These are phyloP conservation scores for Paecilomyces sp. DNA, from an alignment of 2,329 filamentous ascomycete genomes.

Conservation along the genomic window DNA sequence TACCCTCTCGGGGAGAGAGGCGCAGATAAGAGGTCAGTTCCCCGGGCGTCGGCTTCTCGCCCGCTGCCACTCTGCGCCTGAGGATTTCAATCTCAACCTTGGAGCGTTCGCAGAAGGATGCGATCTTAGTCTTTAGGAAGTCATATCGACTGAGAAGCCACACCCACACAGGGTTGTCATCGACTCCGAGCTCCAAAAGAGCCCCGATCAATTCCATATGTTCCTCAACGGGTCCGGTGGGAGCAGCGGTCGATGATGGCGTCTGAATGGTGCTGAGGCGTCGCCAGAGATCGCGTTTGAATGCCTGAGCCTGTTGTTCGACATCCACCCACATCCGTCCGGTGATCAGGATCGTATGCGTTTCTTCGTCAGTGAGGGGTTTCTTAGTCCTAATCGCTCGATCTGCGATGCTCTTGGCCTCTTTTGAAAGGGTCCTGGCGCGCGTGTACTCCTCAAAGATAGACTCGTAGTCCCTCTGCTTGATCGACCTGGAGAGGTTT, in stretches of 20 bases:
- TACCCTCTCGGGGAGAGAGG: conserved; percentile 60
- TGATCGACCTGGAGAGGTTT: conserved; percentile 74
- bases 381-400: conserved; percentile 43
- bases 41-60: conserved; percentile 63
- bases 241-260: conserved; percentile 46
- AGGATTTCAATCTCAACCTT: conserved; percentile 89
- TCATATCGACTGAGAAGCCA: conserved; percentile 90
- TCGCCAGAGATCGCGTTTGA: conserved; percentile 88
- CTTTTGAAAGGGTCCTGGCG: conserved; percentile 74
- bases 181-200: conserved; percentile 85
- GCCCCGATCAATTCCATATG: conserved; percentile 88
- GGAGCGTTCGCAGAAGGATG: conserved; percentile 71
- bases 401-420: conserved; percentile 63
- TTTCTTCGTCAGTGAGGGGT: conserved; percentile 66
- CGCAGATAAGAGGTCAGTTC: conserved; percentile 69
- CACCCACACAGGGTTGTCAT: conserved; percentile 93
- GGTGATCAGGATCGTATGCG: conserved; percentile 80
- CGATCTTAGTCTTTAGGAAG: conserved; percentile 79
- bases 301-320: conserved; percentile 73
- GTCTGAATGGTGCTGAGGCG: conserved; percentile 63
- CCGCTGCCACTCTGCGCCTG: conserved; percentile 68
- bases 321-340: conserved; percentile 95
- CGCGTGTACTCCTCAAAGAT: conserved; percentile 80
- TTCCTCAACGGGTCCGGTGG: conserved; percentile 58
- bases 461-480: conserved; percentile 81